phyloP scores from a whole-genome alignment of 495 filamentous ascomycete genomes.

The Aspergillus affinis region DNA sequence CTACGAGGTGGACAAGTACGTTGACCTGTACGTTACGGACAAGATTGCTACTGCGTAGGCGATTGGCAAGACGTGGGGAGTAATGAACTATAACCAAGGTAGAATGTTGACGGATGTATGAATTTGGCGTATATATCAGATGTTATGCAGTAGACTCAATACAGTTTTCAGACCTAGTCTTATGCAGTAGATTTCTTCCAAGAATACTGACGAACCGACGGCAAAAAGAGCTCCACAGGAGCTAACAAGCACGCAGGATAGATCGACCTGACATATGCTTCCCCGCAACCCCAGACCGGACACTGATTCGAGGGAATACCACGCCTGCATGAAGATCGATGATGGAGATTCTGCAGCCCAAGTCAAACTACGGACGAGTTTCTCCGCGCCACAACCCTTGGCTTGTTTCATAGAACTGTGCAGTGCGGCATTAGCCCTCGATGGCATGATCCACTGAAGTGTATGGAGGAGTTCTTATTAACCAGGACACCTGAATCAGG shows the following conservation, averaged over 20 bases:
- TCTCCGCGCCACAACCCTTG: too few species aligned
- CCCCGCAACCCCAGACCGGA: too few species aligned
- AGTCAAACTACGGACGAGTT: too few species aligned
- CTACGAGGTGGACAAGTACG: conserved; percentile 87
- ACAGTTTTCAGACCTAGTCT: too few species aligned
- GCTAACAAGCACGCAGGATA: not conserved
- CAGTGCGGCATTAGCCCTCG: too few species aligned
- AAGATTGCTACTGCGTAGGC: conserved; percentile 38
- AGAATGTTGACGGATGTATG: not conserved
- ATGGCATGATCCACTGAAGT: too few species aligned
- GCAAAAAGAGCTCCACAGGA: not conserved
- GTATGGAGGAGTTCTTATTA: too few species aligned
- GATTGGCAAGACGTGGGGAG: not conserved
- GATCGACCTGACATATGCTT: not conserved
- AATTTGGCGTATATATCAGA: not conserved
- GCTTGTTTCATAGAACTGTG: too few species aligned
- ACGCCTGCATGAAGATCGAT: too few species aligned
- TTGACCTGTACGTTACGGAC: conserved; percentile 87
- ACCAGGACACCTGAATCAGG: too few species aligned
- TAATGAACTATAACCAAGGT: not conserved
- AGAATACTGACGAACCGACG: not conserved
- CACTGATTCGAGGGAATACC: too few species aligned
- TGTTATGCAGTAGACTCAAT: not conserved
- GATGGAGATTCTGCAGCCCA: too few species aligned
- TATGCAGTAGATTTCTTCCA: conserved; percentile 17